These are phyloP conservation scores for Erodium maritimum DNA, from an alignment of 345 rosid genomes.

Conservation along the genomic window DNA sequence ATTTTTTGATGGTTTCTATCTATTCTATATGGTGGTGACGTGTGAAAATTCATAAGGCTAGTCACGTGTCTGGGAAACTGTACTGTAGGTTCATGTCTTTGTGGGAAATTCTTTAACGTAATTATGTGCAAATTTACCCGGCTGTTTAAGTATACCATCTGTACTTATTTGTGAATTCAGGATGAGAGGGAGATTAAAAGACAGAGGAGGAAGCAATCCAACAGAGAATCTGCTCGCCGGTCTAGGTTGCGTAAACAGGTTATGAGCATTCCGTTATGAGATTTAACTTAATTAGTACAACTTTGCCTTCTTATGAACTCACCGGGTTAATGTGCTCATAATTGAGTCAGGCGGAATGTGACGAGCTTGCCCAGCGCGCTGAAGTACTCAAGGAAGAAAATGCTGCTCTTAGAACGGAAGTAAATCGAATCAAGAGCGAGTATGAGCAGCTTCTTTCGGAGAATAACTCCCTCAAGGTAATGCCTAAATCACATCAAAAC, in stretches of 20 bases:
- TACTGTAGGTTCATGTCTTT: no score
- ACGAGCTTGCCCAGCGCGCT: conserved; percentile 85
- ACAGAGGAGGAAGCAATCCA: conserved; percentile 94
- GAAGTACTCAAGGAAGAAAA: conserved; percentile 79
- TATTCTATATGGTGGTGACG: no score
- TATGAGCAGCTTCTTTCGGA: conserved; percentile 66
- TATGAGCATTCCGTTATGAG: neutral
- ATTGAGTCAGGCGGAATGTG: conserved; percentile 81
- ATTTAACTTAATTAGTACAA: neutral
- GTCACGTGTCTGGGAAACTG: no score
- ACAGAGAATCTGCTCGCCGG: conserved; percentile 95
- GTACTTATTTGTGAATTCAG: conserved; percentile 26
- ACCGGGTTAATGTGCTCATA: conserved; percentile 3
- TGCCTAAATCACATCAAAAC: neutral
- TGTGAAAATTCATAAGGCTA: no score
- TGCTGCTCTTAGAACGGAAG: conserved; percentile 68
- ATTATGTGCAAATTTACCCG: no score
- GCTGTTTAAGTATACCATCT: no score
- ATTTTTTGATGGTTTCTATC: no score
- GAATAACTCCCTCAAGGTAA: conserved; percentile 74
- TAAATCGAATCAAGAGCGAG: conserved; percentile 54
- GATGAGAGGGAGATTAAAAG: conserved; percentile 92
- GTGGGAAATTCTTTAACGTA: no score
- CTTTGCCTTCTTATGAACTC: conserved; percentile 9
- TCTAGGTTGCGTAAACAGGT: conserved; percentile 99